Conservation (phyloP, 805 yeast species). For the Candida morakotiae region DNA sequence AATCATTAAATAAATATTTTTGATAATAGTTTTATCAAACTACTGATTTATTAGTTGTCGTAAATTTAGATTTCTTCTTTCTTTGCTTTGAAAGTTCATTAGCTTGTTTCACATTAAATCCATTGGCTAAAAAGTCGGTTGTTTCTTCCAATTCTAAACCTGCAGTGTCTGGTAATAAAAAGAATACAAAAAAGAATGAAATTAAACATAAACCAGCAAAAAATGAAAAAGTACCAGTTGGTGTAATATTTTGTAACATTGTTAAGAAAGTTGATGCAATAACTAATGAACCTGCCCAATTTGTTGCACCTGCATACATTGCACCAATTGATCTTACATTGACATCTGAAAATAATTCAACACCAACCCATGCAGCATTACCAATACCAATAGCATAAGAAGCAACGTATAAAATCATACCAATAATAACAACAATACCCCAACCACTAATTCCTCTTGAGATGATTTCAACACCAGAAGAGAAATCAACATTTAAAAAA, state of each 20-base stretch:
- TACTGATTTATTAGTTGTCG: conserved; percentile 3
- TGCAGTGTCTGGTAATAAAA: conserved; percentile 89
- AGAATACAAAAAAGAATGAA: conserved; percentile 69
- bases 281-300: conserved; percentile 92
- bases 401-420: conserved; percentile 85
- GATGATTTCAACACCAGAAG: conserved; percentile 34
- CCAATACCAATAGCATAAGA: conserved; percentile 94
- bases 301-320: conserved; percentile 85
- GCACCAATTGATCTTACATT: conserved; percentile 90
- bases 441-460: conserved; percentile 60
- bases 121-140: conserved; percentile 72
- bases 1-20: too few species aligned
- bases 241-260: conserved; percentile 89
- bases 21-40: too few species aligned
- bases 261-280: conserved; percentile 91
- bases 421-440: conserved; percentile 83
- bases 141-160: conserved; percentile 91
- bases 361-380: conserved; percentile 97
- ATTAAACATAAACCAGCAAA: conserved; percentile 79
- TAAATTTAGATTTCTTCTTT: conserved; percentile 21
- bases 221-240: conserved; percentile 89
- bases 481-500: conserved; percentile 62
- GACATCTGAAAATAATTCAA: conserved; percentile 87
- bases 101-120: conserved; percentile 72
- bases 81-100: conserved; percentile 33